Evolutionary conservation across 1,139 yeast species (phyloP), one percentile per base, ranked within the genome.

Genomic region (Diutina pseudorugosa): DNA sequence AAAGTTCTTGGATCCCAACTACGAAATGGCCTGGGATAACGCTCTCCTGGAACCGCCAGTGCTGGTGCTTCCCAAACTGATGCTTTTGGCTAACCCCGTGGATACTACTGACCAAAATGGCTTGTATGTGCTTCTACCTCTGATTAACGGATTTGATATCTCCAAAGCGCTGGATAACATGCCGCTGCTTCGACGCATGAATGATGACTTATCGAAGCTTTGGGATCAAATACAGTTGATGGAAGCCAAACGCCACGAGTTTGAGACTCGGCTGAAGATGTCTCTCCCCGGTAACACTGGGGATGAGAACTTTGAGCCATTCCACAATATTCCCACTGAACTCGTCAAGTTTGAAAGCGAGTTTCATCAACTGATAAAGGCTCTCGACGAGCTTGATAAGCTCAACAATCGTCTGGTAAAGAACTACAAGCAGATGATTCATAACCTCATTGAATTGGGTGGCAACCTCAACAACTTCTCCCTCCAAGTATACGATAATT

Each of bases 381-480:
- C 68, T 4, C 60, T 73, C 43, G 56, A 59, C 21, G 72, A 70
- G 45, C 58, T 73, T 41, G 69, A 69, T 53, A 71, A 69, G 55
- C 55, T 71, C 30, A 72, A 71, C 61, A 56, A 65, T 19, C 65
- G 64, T 53, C 64, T 66, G 36, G 63, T 65, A 52, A 70, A 65
- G 55, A 63, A 62, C 56, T 68, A 62, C 60, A 71, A 63, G 56
- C 59, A 58, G 20, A 60, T 68, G 27, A 65, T 71, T 21, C 62
- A 61, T 50, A 65, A 62, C 2, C 62, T 74, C 53, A 69, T 75
- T 36, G 76, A 73, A 55, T 62, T 75, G 52, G 79, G 79, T 6
- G 77, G 77, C 2, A 74, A 74, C 57, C 65, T 75, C 55, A 75
- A 75, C 58, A 73, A 75, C 57, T 75, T 73, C 58, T 72, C 78